Percentiles rank a stretch among this genome's conserved stretches.
Conservation (phyloP, 495 filamentous ascomycete species). For the Glarea lozoyensis region DNA sequence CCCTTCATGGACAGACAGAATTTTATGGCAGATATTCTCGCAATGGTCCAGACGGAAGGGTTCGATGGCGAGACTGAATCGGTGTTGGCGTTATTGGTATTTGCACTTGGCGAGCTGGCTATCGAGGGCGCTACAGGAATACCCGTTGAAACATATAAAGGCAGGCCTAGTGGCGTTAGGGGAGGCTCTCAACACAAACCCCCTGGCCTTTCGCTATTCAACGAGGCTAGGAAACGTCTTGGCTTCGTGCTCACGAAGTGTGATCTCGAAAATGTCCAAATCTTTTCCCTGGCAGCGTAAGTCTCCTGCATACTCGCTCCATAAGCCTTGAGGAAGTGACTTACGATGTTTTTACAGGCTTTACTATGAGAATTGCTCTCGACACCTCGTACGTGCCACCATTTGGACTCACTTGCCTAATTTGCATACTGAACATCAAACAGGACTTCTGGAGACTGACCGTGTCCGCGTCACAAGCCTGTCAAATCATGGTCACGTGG, state of each 20-base stretch:
- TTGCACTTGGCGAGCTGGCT: constrained; percentile 47
- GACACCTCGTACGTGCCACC: constrained; percentile 34
- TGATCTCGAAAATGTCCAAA: constrained; percentile 48
- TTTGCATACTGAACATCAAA: background rate
- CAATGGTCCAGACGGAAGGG: constrained; percentile 34
- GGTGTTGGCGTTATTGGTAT: constrained; percentile 46
- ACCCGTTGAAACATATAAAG: constrained; percentile 33
- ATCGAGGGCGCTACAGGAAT: constrained; percentile 35
- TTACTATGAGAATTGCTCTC: constrained; percentile 42
- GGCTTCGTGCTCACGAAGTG: constrained; percentile 46
- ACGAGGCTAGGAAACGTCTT: constrained; percentile 48
- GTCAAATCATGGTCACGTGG: constrained; percentile 43
- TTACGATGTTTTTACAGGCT: constrained; percentile 26
- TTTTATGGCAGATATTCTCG: constrained; percentile 39
- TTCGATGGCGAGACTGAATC: constrained; percentile 39
- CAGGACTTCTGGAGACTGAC: constrained; percentile 52
- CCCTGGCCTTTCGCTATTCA: constrained; percentile 49
- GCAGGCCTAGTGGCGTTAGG: constrained; percentile 41
- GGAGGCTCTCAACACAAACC: constrained; percentile 38
- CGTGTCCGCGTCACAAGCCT: constrained; percentile 41
- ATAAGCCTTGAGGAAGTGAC: constrained; percentile 1
- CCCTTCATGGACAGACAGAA: constrained; percentile 45
- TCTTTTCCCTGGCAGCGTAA: constrained; percentile 43
- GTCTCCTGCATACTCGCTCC: constrained; percentile 10
- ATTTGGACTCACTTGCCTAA: background rate